phyloP scores from a whole-genome alignment of 352 stramenopile genomes.

The Albugo laibachii region DNA sequence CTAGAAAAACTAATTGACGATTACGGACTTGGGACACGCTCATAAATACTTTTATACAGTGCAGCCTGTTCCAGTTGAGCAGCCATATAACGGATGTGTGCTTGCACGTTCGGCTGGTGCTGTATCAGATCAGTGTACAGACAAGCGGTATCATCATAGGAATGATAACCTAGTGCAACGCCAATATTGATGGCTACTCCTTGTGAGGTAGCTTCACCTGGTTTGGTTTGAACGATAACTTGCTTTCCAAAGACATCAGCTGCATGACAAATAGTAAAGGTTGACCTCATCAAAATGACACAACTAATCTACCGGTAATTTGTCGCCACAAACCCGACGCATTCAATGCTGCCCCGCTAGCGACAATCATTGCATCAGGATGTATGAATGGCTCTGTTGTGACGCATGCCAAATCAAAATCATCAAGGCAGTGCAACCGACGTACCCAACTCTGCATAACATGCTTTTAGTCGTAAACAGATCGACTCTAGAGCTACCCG shows the following conservation, averaged over 20 bases:
- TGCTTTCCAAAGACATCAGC: slow-evolving; percentile 58
- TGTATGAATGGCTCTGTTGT: slow-evolving; percentile 15
- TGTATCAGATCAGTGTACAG: slow-evolving; percentile 15
- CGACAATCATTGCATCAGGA: slow-evolving; percentile 31
- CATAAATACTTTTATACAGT: slow-evolving; percentile 55
- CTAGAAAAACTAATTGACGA: too few relatives aligned
- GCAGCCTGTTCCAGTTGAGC: slow-evolving; percentile 43
- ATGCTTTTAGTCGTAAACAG: slow-evolving; percentile 64
- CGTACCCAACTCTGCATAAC: slow-evolving; percentile 70
- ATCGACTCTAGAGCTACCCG: slow-evolving; percentile 83
- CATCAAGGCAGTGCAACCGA: not conserved
- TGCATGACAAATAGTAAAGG: not conserved
- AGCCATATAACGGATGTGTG: slow-evolving; percentile 38
- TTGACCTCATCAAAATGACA: not conserved
- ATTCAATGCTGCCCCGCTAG: slow-evolving; percentile 59
- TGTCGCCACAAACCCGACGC: slow-evolving; percentile 72
- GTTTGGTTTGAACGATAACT: slow-evolving; percentile 37
- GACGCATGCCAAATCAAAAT: not conserved
- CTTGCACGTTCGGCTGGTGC: slow-evolving; percentile 18
- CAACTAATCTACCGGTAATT: slow-evolving; percentile 23
- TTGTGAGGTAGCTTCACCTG: slow-evolving; percentile 63
- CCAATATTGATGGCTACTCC: slow-evolving; percentile 60
- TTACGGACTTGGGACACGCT: slow-evolving; percentile 4
- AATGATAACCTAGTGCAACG: slow-evolving; percentile 32
- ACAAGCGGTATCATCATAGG: slow-evolving; percentile 16